Base-by-base conservation (phyloP, 805 yeast species). In the Wickerhamomyces ciferrii region DNA sequence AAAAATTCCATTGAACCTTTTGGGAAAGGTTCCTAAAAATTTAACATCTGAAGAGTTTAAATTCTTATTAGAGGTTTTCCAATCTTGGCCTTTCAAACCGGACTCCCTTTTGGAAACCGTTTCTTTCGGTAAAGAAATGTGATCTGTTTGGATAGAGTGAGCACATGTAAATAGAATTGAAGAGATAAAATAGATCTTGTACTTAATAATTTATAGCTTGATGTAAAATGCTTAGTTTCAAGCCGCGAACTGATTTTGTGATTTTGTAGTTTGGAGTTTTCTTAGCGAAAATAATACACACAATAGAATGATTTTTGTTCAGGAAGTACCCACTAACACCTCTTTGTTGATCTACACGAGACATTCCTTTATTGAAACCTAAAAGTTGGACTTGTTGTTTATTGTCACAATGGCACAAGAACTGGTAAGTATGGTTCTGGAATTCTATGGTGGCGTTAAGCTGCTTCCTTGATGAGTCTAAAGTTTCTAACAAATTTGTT, bases 51-150 rank as follows among this genome's bases (percentile, higher is more conserved):
- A 75, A 1, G 92, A 89, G n/a, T 69, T 84, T 49, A 48, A 69
- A 6, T 53, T 61, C 6, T 59, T 91, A 6, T 70, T 81, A 10
- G 63, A 75, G 3, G 70, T 66, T 2, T 88, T 84, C 59, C 72
- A 70, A 38, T 57, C 66, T 14, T 92, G 97, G 98, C 94, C 97
- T 0, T 92, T 90, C 70, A 89, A 83, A 62, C 97, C 96, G 0
- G 75, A 5, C 4, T 37, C 39, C 2, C n/a, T 37, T 4, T 13
- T 37, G 4, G 39, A 37, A 3, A 7, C 25, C 17, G 3, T 37
- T 5, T 21, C 19, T 18, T 8, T 10, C 6, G 13, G 5, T 2
- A 27, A 18, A 39, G 42, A 39, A 10, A 21, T 39, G 31, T 23
- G 41, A 37, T 5, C 4, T 5, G 25, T 23, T n/a, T 37, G 15